Evolutionary conservation across 140 eudicot species (phyloP).

Genomic region (Bidens hawaiensis): DNA sequence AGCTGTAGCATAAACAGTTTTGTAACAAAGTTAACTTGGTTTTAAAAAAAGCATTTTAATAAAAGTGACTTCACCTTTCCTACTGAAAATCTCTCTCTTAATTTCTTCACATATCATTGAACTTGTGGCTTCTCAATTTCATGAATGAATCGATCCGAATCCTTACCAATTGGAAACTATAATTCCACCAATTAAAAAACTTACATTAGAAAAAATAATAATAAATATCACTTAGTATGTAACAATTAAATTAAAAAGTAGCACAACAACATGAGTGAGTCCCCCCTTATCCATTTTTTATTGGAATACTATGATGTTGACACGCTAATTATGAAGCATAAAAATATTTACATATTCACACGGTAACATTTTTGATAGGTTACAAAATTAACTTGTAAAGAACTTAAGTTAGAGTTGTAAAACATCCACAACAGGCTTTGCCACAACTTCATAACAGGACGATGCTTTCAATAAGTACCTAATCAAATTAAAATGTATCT

Average conservation of each 20-base stretch:
- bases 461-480: too few species aligned
- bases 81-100: constrained; percentile 79
- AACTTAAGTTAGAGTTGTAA: too few species aligned
- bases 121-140: constrained; percentile 77
- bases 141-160: constrained; percentile 86
- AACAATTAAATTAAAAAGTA: constrained; percentile 20
- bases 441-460: too few species aligned
- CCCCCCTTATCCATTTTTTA: constrained; percentile 96
- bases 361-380: too few species aligned
- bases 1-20: constrained; percentile 41
- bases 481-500: too few species aligned
- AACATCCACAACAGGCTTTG: too few species aligned
- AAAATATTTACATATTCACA: too few species aligned
- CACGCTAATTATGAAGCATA: too few species aligned
- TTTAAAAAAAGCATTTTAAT: neutral
- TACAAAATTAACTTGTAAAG: too few species aligned
- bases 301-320: too few species aligned
- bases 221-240: neutral
- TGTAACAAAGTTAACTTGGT: neutral
- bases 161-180: constrained; percentile 97
- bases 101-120: constrained; percentile 74
- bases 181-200: neutral
- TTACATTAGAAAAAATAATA: constrained; percentile 9
- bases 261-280: constrained; percentile 95
- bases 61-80: constrained; percentile 56